Base-by-base conservation (phyloP, 345 rosid species). In the Brassica incana region DNA sequence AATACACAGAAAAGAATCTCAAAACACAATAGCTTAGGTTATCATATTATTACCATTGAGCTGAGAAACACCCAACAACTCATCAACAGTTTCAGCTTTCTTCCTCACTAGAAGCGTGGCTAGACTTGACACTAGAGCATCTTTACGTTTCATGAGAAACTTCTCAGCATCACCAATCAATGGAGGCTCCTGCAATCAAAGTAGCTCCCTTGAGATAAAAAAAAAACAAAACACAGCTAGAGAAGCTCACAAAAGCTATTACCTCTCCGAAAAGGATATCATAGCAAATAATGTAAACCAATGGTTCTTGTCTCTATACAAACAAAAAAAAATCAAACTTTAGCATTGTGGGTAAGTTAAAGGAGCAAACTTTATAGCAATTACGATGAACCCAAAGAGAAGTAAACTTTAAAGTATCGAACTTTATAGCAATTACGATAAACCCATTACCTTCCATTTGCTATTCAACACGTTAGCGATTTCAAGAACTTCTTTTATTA, bases 211-310 rank as follows among this genome's bases (percentile, higher is more conserved):
- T 60, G 64, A 83, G 73, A 27, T 7, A 2, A 38, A 36, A 36
- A 40, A 70, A 65, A 50, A 1, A 11, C 5, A 61, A 50, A 74
- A 74, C 72, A 59, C 14, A 45, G 20, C 32, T 50, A 43, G 6
- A 64, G 43, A 64, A 30, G 67, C 67, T 64, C 32, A 9, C 35
- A 61, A 11, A 2, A 74, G 67, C 73, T 58, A 6, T 52, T 80
- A 94, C 99, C 93, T 85, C 84, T 20, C 99, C 93, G 73, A 95
- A 91, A 14, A 95, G 89, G 33, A 95, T 83, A 74, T 90, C 97
- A 58, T 91, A 93, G 8, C 91, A 84, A 15, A 88, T 76, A 65
- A 93, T 75, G 78, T 84, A 95, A 9, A 91, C 63, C 90, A 93
- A 86, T 62, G 88, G 90, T 80, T 85, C 86, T 85, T 90, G 90